Conservation (phyloP, 768 basidiomycete species). For the Pseudohyphozyma bogoriensis region DNA sequence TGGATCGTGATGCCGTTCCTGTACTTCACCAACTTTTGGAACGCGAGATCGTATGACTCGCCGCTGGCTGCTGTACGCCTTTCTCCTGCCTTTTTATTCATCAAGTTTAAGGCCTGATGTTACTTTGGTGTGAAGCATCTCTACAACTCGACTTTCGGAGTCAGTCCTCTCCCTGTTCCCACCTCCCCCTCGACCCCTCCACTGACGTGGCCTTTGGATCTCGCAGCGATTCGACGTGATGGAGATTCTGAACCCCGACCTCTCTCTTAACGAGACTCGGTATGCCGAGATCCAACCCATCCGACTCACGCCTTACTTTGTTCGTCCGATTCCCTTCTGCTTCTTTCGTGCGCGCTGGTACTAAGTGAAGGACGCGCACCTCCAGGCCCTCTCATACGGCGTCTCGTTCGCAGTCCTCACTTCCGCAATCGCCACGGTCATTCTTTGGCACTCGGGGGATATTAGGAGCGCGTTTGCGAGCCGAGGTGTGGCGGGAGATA, state of each 20-base stretch:
- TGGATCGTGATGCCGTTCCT: slow-evolving; percentile 34
- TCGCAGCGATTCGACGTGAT: slow-evolving; percentile 31
- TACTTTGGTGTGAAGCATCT: no score
- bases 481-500: slow-evolving; percentile 7
- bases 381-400: slow-evolving; percentile 28
- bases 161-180: not conserved
- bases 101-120: no score
- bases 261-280: slow-evolving; percentile 31
- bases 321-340: not conserved
- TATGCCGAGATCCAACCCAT: slow-evolving; percentile 31
- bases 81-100: not conserved
- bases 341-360: not conserved
- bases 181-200: not conserved
- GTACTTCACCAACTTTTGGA: slow-evolving; percentile 34
- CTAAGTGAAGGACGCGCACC: no score
- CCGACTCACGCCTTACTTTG: slow-evolving; percentile 32
- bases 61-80: slow-evolving; percentile 27
- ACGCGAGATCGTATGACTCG: slow-evolving; percentile 28
- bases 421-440: slow-evolving; percentile 28
- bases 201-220: not conserved
- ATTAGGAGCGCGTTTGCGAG: slow-evolving; percentile 25
- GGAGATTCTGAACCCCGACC: slow-evolving; percentile 30
- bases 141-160: slow-evolving; percentile 30
- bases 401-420: slow-evolving; percentile 34
- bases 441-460: slow-evolving; percentile 31